Percentiles rank a stretch among this genome's conserved stretches.
Evolutionary conservation across 495 filamentous ascomycete species (phyloP).

Genomic region (Paragyromitra xinjiangensis): DNA sequence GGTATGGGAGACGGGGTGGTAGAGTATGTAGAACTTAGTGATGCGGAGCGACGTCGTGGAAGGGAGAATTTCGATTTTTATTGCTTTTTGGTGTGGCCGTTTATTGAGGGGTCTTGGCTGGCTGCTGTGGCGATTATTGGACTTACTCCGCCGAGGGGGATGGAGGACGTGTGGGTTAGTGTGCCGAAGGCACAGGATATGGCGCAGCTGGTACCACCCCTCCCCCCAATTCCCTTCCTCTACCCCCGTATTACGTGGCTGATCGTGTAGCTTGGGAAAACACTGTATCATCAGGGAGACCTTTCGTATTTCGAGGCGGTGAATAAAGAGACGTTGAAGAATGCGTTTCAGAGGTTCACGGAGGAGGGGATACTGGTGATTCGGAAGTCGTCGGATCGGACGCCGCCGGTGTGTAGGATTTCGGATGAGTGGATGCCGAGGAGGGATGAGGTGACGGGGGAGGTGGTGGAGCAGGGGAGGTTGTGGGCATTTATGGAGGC

Average conservation of each 20-base stretch:
- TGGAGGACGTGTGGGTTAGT: conserved; percentile 78
- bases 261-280: conserved; percentile 81
- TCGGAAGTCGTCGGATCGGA: conserved; percentile 64
- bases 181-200: conserved; percentile 78
- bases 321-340: conserved; percentile 96
- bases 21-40: conserved; percentile 74
- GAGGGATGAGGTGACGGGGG: conserved; percentile 68
- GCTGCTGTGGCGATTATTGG: conserved; percentile 86
- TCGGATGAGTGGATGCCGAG: conserved; percentile 80
- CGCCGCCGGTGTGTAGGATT: conserved; percentile 70
- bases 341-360: conserved; percentile 85
- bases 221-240: neutral
- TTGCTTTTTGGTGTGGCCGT: conserved; percentile 97
- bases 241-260: conserved; percentile 29
- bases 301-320: conserved; percentile 97
- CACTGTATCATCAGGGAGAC: conserved; percentile 95
- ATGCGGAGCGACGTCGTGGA: conserved; percentile 76
- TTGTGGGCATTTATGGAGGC: conserved; percentile 91
- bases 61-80: conserved; percentile 98
- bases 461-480: conserved; percentile 72
- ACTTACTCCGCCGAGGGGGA: conserved; percentile 74
- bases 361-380: conserved; percentile 88
- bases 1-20: conserved; percentile 66
- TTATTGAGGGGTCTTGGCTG: conserved; percentile 92
- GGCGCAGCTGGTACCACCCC: conserved; percentile 73